Conservation (phyloP, 1,284 basidiomycete species). For the Ceratobasidium sp. region DNA sequence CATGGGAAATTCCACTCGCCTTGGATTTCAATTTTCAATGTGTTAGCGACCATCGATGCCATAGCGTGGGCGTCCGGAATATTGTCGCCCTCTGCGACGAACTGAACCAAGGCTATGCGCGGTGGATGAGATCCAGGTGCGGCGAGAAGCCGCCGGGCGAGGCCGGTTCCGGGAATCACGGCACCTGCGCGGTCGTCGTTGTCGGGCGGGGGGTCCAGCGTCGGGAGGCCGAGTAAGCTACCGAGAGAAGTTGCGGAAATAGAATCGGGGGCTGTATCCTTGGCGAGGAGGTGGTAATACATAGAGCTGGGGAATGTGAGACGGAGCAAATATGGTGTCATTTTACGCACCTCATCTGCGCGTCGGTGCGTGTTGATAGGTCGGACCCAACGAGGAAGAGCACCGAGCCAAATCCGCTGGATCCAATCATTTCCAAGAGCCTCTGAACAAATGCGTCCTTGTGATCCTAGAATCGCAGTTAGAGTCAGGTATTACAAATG, state of each 20-base stretch:
- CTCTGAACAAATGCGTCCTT: constrained; percentile 27
- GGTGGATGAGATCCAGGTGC: constrained; percentile 28
- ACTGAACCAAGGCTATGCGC: constrained; percentile 27
- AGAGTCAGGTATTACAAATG: background rate
- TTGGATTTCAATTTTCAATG: constrained; percentile 32
- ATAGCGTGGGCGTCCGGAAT: constrained; percentile 36
- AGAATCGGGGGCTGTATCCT: constrained; percentile 26
- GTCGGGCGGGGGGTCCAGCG: background rate
- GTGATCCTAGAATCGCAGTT: constrained; percentile 26
- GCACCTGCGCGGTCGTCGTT: background rate
- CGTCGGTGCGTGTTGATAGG: constrained; percentile 37
- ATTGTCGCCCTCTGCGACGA: constrained; percentile 37
- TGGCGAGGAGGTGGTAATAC: constrained; percentile 25
- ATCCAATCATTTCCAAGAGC: constrained; percentile 17
- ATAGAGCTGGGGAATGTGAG: constrained; percentile 5
- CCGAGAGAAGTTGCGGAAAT: constrained; percentile 28
- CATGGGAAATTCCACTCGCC: background rate
- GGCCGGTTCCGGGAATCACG: constrained; percentile 36
- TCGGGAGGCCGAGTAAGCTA: constrained; percentile 28
- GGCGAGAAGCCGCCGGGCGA: constrained; percentile 35
- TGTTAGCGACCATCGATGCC: constrained; percentile 34
- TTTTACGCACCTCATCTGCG: constrained; percentile 39
- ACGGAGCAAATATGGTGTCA: constrained; percentile 1
- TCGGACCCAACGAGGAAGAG: constrained; percentile 37
- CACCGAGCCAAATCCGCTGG: constrained; percentile 21